These are phyloP conservation scores for Chionographis japonica DNA, from an alignment of 106 monocot genomes.

Conservation along the genomic window DNA sequence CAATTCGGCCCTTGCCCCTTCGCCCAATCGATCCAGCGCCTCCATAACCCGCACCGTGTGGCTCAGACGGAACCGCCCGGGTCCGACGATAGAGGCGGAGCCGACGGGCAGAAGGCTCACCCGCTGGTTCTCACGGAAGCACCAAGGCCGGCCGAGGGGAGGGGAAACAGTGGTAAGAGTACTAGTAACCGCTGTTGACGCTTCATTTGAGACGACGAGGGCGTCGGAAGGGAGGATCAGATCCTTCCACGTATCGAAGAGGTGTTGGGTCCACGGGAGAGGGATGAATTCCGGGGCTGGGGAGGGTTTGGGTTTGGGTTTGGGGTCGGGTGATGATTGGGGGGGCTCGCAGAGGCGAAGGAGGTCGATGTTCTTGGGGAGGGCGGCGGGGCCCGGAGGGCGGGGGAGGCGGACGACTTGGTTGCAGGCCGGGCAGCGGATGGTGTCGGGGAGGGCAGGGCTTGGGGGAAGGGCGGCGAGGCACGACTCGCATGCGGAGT, in stretches of 20 bases:
- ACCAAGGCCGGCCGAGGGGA: conserved; percentile 11
- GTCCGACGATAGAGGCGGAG: not conserved
- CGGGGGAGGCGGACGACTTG: conserved; percentile 52
- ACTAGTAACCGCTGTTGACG: not conserved
- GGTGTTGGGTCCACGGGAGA: conserved; percentile 23
- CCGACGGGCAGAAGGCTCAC: conserved; percentile 47
- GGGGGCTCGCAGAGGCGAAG: conserved; percentile 38
- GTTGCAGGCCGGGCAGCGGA: conserved; percentile 81
- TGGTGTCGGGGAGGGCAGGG: conserved; percentile 24
- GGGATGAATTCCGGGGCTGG: conserved; percentile 16
- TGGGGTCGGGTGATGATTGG: not conserved
- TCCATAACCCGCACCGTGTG: conserved; percentile 37
- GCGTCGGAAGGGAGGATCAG: conserved; percentile 38
- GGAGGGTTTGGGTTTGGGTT: not conserved
- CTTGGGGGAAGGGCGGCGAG: conserved; percentile 35
- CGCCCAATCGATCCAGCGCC: conserved; percentile 31
- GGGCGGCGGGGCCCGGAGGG: conserved; percentile 39
- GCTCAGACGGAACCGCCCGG: conserved; percentile 34
- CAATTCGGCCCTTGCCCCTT: conserved; percentile 24
- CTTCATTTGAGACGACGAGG: conserved; percentile 9
- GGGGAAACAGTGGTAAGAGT: not conserved
- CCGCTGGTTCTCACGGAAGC: conserved; percentile 13
- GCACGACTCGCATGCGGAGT: conserved; percentile 72
- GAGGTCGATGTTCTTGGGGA: conserved; percentile 88
- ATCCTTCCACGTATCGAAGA: conserved; percentile 42